Percentiles rank a stretch among this genome's conserved stretches.
Conservation (phyloP, 805 yeast genomes). For the Cyberlindnera mississippiensis region DNA sequence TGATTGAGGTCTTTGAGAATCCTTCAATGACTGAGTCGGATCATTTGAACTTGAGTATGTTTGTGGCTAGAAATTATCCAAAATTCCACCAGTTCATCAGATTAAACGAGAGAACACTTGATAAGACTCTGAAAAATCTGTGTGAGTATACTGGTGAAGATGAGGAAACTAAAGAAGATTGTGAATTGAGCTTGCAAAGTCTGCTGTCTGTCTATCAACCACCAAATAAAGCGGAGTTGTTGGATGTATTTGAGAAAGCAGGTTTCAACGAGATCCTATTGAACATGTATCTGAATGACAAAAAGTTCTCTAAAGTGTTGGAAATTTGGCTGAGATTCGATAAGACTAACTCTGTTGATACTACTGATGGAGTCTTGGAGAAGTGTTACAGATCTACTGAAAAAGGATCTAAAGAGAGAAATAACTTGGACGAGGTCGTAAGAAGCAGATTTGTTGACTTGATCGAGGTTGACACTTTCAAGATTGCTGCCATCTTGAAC, state of each 20-base stretch:
- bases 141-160: constrained; percentile 37
- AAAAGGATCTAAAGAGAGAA: constrained; percentile 20
- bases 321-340: constrained; percentile 45
- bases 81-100: constrained; percentile 82
- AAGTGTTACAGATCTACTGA: constrained; percentile 25
- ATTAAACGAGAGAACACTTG: constrained; percentile 56
- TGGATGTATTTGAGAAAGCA: constrained; percentile 49
- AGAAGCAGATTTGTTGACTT: constrained; percentile 17
- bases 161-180: constrained; percentile 41
- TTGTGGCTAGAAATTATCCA: constrained; percentile 75
- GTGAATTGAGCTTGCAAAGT: constrained; percentile 74
- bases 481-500: constrained; percentile 28
- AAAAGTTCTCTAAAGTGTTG: constrained; percentile 48
- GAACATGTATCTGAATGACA: constrained; percentile 50
- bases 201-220: constrained; percentile 66
- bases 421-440: constrained; percentile 17
- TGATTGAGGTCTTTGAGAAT: constrained; percentile 53
- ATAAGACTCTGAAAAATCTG: constrained; percentile 44
- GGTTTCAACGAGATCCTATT: constrained; percentile 57
- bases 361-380: constrained; percentile 27
- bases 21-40: constrained; percentile 28
- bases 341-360: constrained; percentile 25
- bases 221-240: constrained; percentile 42
- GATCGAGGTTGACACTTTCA: constrained; percentile 28
- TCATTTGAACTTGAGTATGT: constrained; percentile 49